Conservation (phyloP, 345 rosid genomes). For the Brassica carinata region DNA sequence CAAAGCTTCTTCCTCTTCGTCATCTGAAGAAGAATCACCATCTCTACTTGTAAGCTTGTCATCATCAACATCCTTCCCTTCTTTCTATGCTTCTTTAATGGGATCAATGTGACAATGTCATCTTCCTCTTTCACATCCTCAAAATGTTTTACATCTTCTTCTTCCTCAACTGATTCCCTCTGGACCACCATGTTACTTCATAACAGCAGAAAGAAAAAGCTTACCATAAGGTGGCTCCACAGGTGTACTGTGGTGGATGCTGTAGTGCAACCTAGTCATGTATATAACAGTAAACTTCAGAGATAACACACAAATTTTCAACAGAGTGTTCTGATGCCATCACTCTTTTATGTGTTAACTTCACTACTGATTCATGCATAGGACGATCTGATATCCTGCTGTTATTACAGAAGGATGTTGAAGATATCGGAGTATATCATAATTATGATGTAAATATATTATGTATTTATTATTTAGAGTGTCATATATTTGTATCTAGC, state of each 20-base stretch:
- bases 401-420: too few species aligned
- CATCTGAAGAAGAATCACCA: conserved; percentile 63
- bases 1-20: conserved; percentile 27
- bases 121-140: conserved; percentile 79
- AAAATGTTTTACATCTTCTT: conserved; percentile 92
- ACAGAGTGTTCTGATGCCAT: not conserved
- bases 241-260: conserved; percentile 90
- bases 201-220: not conserved
- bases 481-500: too few species aligned
- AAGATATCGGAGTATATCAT: too few species aligned
- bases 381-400: not conserved
- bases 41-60: conserved; percentile 39
- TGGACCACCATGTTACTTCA: conserved; percentile 81
- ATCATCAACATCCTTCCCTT: conserved; percentile 36
- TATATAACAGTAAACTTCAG: conserved; percentile 22
- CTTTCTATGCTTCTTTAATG: conserved; percentile 39
- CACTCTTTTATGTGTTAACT: not conserved
- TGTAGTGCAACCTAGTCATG: conserved; percentile 81
- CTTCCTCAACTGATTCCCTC: conserved; percentile 84
- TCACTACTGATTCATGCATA: not conserved
- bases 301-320: not conserved
- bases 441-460: too few species aligned
- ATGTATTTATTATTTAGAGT: too few species aligned
- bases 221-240: conserved; percentile 96
- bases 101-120: conserved; percentile 37